Evolutionary conservation across 208 protist species (phyloP), one percentile per base, ranked within the genome.

Genomic region (Trypanosomatidae sp.): DNA sequence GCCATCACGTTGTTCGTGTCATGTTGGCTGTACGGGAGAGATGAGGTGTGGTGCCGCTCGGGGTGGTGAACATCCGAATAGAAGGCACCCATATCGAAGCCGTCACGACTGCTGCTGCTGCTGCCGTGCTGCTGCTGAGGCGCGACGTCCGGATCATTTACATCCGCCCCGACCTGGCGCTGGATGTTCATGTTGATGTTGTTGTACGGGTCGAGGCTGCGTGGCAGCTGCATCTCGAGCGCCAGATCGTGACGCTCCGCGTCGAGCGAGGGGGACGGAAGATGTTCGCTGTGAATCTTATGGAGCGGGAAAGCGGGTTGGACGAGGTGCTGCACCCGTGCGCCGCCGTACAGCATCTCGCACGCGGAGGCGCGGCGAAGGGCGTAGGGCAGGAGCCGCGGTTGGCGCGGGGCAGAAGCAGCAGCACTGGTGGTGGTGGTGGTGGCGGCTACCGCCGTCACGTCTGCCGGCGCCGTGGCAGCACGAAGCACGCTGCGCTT

Each of bases 281-380:
- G 82, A n/a, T 84, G 47, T 68, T 96, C 91, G 69, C 85, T 90
- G 7, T 39, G 55, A 19, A 84, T 87, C 39, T 64, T 71, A 44
- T 88, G 77, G 1, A 96, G 74, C 10, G 74, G 58, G 62, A 91
- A 90, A 4, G 89, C 78, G 9, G 39, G 59, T n/a, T 80, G 79
- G 2, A 84, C 81, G 12, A 96, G 83, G 71, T 90, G 70, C 39
- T 81, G 77, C 15, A 93, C 71, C 19, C 91, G 84, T 7, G 87
- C 82, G 19, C 91, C 91, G 36, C 91, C 91, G 80, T 94, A 93
- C 1, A 96, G 73, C 86, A 96, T 88, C 55, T 94, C 88, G 39
- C 66, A 81, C 9, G 87, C 88, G 0, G 91, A 82, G 1, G 91
- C 81, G 13, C 81, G 79, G 0, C 86, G 86, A 44, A 96, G 69